phyloP scores from a whole-genome alignment of 2,329 filamentous ascomycete genomes.

The Diaporthe destruens region DNA sequence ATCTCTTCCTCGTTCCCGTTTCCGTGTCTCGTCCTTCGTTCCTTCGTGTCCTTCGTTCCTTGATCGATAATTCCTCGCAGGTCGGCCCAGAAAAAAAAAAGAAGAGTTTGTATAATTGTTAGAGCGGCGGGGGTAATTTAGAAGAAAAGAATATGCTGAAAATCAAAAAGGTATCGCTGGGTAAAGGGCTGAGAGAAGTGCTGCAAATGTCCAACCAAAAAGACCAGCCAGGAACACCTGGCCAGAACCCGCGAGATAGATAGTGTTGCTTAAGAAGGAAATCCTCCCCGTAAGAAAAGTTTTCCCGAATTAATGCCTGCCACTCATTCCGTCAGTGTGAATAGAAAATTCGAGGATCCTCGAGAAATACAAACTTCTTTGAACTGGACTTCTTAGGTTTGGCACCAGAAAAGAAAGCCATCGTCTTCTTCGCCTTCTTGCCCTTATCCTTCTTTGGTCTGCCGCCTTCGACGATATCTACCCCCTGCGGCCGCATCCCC shows the following conservation, averaged over 20 bases:
- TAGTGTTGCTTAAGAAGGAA: slow-evolving; percentile 29
- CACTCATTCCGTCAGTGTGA: slow-evolving; percentile 20
- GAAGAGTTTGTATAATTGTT: slow-evolving; percentile 10
- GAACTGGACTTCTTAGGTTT: slow-evolving; percentile 46
- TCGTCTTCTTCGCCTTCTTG: slow-evolving; percentile 29
- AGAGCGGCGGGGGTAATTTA: not conserved
- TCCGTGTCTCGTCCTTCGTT: slow-evolving; percentile 12
- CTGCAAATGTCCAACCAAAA: not conserved
- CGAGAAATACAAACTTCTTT: slow-evolving; percentile 49
- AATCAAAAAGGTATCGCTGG: slow-evolving; percentile 26
- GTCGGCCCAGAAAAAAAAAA: not conserved
- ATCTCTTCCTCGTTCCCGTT: not conserved
- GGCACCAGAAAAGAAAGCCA: slow-evolving; percentile 41
- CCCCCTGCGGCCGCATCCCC: slow-evolving; percentile 14
- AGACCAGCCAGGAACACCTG: not conserved
- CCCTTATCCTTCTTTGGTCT: slow-evolving; percentile 49
- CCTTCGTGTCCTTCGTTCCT: slow-evolving; percentile 5
- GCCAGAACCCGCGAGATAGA: not conserved
- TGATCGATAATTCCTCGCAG: not conserved
- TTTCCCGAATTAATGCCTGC: slow-evolving; percentile 6
- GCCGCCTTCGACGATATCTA: slow-evolving; percentile 48
- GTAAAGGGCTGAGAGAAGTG: slow-evolving; percentile 10
- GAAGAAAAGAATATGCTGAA: slow-evolving; percentile 4
- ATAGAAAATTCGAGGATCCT: not conserved
- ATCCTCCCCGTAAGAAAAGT: not conserved